These are phyloP conservation scores for Graphilbum ipis-grandicollis DNA, from an alignment of 2,329 filamentous ascomycete species.

Conservation along the genomic window DNA sequence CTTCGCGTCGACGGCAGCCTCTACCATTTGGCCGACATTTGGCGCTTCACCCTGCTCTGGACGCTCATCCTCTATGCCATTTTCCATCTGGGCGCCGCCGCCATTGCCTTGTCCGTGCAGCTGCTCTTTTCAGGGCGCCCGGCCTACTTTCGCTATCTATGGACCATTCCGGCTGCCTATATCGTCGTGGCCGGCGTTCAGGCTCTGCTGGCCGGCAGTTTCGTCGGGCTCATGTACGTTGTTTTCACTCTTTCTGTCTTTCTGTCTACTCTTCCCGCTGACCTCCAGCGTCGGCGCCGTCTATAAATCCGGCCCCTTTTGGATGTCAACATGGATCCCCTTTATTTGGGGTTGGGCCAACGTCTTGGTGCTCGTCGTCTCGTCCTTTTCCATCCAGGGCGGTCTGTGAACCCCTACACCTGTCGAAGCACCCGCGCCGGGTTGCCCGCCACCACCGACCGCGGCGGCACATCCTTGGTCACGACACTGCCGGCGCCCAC, in stretches of 20 bases:
- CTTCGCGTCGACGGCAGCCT: conserved; percentile 36
- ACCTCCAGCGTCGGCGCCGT: conserved; percentile 53
- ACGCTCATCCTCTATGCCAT: conserved; percentile 62
- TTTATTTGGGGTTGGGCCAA: conserved; percentile 79
- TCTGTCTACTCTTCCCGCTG: neutral
- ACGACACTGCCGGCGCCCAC: conserved; percentile 74
- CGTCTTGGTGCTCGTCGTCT: conserved; percentile 64
- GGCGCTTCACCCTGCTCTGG: conserved; percentile 79
- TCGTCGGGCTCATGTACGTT: conserved; percentile 63
- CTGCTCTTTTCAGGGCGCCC: conserved; percentile 29
- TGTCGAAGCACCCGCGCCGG: conserved; percentile 41
- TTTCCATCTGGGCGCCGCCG: conserved; percentile 56
- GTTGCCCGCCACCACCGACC: conserved; percentile 47
- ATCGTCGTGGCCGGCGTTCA: conserved; percentile 55
- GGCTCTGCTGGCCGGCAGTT: conserved; percentile 61
- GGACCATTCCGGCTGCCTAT: conserved; percentile 58
- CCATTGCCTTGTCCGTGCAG: conserved; percentile 58
- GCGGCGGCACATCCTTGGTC: conserved; percentile 54
- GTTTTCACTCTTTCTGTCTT: conserved; percentile 6
- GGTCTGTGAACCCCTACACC: conserved; percentile 43
- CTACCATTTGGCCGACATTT: conserved; percentile 61
- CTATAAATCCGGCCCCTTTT: conserved; percentile 67
- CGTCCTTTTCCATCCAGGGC: conserved; percentile 84
- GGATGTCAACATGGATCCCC: conserved; percentile 90
- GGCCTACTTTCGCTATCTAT: conserved; percentile 42